Conservation (phyloP, 2,329 filamentous ascomycete species). For the Diaporthe nobilis region DNA sequence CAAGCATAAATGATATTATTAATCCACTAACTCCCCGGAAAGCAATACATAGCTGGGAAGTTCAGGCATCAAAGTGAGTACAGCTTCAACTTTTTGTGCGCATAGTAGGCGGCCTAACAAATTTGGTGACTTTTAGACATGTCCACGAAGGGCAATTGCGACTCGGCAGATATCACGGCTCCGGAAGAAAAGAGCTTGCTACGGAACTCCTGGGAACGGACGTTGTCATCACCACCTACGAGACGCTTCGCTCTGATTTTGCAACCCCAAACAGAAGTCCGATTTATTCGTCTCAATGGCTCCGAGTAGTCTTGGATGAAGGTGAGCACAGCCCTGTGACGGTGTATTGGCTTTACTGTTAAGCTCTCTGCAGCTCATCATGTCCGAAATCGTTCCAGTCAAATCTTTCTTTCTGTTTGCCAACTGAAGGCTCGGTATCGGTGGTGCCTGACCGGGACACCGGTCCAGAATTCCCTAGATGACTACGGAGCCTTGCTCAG, state of each 20-base stretch:
- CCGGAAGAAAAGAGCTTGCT: conserved; percentile 35
- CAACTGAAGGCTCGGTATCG: conserved; percentile 47
- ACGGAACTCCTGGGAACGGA: conserved; percentile 45
- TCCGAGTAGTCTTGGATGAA: conserved; percentile 57
- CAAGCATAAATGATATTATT: background rate
- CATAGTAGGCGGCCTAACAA: too few relatives aligned
- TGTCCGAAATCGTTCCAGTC: conserved; percentile 51
- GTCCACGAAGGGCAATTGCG: conserved; percentile 1
- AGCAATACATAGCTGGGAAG: background rate
- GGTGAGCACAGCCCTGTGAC: conserved; percentile 46
- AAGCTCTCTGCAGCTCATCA: conserved; percentile 50
- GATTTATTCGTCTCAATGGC: conserved; percentile 46
- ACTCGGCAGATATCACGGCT: conserved; percentile 44
- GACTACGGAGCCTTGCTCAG: conserved; percentile 54
- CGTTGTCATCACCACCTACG: conserved; percentile 51
- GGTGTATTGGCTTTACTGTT: too few relatives aligned
- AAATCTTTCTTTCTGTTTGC: conserved; percentile 49
- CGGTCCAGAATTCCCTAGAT: conserved; percentile 57
- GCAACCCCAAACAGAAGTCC: conserved; percentile 10
- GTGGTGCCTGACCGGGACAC: conserved; percentile 59
- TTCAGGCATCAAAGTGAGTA: background rate
- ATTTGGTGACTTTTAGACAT: conserved; percentile 5
- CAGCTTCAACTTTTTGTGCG: background rate
- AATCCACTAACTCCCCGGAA: background rate
- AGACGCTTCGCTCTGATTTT: conserved; percentile 49